Evolutionary conservation across 192 early-diverging fungal genomes (phyloP).

Genomic region (Backusella morwellensis): DNA sequence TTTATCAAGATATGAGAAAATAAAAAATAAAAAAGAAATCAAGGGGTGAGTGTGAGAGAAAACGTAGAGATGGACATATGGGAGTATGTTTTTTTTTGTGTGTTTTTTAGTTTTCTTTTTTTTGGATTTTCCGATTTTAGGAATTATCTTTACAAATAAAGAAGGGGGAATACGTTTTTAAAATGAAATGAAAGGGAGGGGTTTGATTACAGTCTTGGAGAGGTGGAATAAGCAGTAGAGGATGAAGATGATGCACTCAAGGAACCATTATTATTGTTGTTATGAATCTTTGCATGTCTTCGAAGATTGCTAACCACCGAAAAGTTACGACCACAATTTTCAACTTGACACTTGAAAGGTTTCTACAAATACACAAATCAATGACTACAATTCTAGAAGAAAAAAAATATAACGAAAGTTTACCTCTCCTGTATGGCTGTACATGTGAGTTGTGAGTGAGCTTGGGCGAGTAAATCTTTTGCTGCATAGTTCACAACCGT

Average conservation of each 20-base stretch:
- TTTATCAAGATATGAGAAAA: neutral
- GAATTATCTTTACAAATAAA: neutral
- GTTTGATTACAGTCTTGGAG: neutral
- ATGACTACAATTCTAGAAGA: neutral
- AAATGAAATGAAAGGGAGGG: neutral
- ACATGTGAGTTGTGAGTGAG: conserved; percentile 30
- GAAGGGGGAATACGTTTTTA: neutral
- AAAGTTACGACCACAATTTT: conserved; percentile 13
- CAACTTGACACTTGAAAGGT: conserved; percentile 18
- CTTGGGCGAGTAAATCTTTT: conserved; percentile 35
- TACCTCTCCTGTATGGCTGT: conserved; percentile 36
- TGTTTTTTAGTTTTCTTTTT: neutral
- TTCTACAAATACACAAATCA: neutral
- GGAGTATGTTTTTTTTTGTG: neutral
- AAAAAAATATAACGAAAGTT: neutral
- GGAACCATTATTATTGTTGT: neutral
- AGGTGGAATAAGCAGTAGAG: neutral
- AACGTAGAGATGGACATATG: neutral
- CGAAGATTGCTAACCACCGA: conserved; percentile 14
- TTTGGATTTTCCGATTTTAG: neutral
- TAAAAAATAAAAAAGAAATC: neutral
- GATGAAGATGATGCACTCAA: neutral
- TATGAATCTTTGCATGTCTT: conserved; percentile 21
- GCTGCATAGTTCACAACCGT: conserved; percentile 19
- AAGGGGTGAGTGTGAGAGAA: neutral